A percentile compares a stretch with the other conserved stretches of the same genome.
Conservation (phyloP, 2,329 filamentous ascomycete species). For the Pyrenochaeta sp. region DNA sequence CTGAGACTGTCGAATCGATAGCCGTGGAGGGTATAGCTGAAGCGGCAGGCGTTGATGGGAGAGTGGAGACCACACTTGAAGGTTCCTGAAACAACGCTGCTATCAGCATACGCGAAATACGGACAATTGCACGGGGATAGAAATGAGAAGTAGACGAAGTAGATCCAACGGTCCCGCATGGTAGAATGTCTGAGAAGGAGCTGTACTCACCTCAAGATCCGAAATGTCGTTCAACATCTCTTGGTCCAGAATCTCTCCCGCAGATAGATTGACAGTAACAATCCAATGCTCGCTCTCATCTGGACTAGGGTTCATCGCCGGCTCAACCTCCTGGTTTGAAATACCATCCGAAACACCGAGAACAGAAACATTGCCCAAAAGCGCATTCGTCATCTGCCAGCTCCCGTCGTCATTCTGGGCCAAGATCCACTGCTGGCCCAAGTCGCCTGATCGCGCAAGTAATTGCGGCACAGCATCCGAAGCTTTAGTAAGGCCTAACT, state of each 20-base stretch:
- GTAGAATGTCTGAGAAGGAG: neutral
- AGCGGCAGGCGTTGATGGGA: neutral
- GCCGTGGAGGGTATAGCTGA: neutral
- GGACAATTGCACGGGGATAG: neutral
- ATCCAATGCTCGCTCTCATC: constrained; percentile 2
- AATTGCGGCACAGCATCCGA: neutral
- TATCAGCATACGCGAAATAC: neutral
- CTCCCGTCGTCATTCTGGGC: neutral
- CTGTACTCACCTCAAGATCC: neutral
- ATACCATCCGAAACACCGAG: neutral
- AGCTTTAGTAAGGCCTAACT: constrained; percentile 14
- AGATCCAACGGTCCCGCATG: neutral
- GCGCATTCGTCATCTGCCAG: neutral
- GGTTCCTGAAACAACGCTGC: neutral
- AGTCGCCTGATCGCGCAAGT: neutral
- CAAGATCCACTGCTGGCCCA: neutral
- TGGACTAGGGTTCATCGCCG: neutral
- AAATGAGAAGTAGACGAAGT: neutral
- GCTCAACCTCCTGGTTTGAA: neutral
- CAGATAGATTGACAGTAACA: constrained; percentile 1
- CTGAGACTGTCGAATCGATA: neutral
- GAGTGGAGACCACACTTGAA: neutral
- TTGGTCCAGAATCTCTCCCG: neutral
- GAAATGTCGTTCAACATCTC: neutral
- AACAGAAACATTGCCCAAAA: neutral